Percentiles rank a stretch among this genome's conserved stretches.
These are phyloP conservation scores for Mycosphaerella arachidis DNA, from an alignment of 2,329 filamentous ascomycete genomes.

Conservation along the genomic window DNA sequence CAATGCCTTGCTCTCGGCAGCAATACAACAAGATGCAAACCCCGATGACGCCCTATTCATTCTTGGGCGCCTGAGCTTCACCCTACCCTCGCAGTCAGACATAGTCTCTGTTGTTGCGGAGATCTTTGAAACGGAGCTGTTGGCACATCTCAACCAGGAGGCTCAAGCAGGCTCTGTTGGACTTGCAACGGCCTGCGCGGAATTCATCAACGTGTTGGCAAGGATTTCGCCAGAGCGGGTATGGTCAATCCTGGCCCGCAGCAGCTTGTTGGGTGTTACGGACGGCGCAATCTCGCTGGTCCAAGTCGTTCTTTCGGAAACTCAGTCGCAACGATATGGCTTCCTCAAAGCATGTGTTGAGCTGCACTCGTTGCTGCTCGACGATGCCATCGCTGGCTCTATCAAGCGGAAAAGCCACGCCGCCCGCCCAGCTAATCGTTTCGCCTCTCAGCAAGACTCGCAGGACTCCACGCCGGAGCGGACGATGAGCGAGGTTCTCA, in stretches of 20 bases:
- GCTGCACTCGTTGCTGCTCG: constrained; percentile 69
- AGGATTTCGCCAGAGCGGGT: constrained; percentile 72
- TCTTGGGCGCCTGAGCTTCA: constrained; percentile 48
- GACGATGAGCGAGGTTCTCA: constrained; percentile 65
- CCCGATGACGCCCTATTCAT: constrained; percentile 42
- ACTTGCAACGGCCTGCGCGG: constrained; percentile 68
- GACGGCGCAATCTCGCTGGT: constrained; percentile 72
- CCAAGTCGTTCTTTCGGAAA: constrained; percentile 73
- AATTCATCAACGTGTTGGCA: constrained; percentile 72
- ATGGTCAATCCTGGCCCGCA: constrained; percentile 84
- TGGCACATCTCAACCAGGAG: constrained; percentile 48
- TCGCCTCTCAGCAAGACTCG: constrained; percentile 44
- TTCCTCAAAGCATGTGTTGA: constrained; percentile 70
- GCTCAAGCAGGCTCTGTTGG: constrained; percentile 60
- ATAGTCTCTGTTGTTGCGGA: constrained; percentile 78
- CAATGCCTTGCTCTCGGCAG: constrained; percentile 58
- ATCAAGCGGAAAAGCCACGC: constrained; percentile 60
- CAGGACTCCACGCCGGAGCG: constrained; percentile 75
- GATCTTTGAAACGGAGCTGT: constrained; percentile 68
- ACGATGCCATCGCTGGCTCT: constrained; percentile 67
- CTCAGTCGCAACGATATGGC: constrained; percentile 69
- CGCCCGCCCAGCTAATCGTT: constrained; percentile 34
- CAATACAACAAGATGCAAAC: constrained; percentile 24
- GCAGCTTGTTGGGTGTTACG: constrained; percentile 71
- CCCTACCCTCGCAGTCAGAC: constrained; percentile 56